Base-by-base conservation (phyloP, 2,329 filamentous ascomycete genomes). In the Ophiocordyceps sinensis region DNA sequence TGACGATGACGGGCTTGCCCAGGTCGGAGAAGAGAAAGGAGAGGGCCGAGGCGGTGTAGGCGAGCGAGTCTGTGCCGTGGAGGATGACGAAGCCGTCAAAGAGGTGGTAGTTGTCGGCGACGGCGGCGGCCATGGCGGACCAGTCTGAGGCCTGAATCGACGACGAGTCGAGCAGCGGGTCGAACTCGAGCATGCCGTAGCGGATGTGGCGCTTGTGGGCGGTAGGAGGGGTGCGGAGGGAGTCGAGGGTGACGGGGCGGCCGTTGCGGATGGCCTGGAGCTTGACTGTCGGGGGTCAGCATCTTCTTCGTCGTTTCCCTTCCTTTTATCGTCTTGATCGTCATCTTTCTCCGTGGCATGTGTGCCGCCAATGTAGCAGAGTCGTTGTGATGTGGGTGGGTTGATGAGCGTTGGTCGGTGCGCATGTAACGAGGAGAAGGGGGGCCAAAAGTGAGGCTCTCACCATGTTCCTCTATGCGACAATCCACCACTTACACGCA, bases 21-120 rank as follows among this genome's bases (percentile, higher is more conserved):
- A 95, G 70, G 54, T 93, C 86, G 53, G 83, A 75, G 57, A 94
- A 75, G 85, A 94, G 94, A 65, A 94, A 95, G 50, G 85, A 91
- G 43, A 95, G 69, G 4, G 88, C 88, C 5, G 86, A 93, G 46
- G 84, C 84, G 5, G 86, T 91, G 62, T 94, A 94, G 15, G 82
- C 84, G 40, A 94, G 68, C 36, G 85, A 93, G 61, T 94, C 87
- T 7, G 87, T 94, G 45, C 87, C 87, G 59, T 94, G 87, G 29
- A 94, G 76, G 34, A 94, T 79, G 19, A 94, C 85, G 55, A 94
- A 94, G 17, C 84, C 86, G 58, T 94, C 88, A 53, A 87, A 95
- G 0, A 85, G 71, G 47, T 80, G 79, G 60, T 94, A 94, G 61
- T 95, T 95, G 47, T 82, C 77, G 50, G 77, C 73, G 49, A 94